Evolutionary conservation across 192 early-diverging fungal species (phyloP).

Genomic region (Jimgerdemannia lactiflua): DNA sequence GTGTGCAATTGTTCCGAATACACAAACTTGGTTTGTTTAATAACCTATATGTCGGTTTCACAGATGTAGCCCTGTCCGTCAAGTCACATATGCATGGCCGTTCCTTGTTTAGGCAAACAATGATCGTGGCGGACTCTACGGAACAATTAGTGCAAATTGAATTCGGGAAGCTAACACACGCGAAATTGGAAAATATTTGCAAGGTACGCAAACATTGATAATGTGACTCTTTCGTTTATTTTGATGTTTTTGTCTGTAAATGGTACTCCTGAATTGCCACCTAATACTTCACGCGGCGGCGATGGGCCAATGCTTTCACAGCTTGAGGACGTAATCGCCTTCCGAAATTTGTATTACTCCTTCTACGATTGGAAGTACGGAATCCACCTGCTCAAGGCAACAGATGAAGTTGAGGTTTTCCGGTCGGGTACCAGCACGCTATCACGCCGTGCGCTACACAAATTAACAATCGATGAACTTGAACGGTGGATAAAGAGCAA

Average conservation of each 20-base stretch:
- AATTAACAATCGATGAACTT: neutral
- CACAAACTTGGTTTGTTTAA: no score
- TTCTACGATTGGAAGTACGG: constrained; percentile 23
- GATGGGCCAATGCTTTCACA: neutral
- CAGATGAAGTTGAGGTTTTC: constrained; percentile 20
- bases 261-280: neutral
- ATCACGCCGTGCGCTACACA: neutral
- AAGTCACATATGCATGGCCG: constrained; percentile 1
- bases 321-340: constrained; percentile 9
- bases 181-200: neutral
- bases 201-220: constrained; percentile 5
- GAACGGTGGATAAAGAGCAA: neutral
- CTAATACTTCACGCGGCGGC: neutral
- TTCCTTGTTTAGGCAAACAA: constrained; percentile 5
- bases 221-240: neutral
- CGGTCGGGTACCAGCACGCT: neutral
- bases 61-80: neutral
- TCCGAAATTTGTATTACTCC: constrained; percentile 20
- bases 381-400: constrained; percentile 15
- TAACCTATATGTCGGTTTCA: no score
- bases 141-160: constrained; percentile 18
- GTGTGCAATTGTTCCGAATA: no score
- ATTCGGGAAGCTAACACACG: neutral
- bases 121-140: constrained; percentile 21
- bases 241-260: neutral